Conservation (phyloP, 2,329 filamentous ascomycete genomes). For the Penicillium freii region DNA sequence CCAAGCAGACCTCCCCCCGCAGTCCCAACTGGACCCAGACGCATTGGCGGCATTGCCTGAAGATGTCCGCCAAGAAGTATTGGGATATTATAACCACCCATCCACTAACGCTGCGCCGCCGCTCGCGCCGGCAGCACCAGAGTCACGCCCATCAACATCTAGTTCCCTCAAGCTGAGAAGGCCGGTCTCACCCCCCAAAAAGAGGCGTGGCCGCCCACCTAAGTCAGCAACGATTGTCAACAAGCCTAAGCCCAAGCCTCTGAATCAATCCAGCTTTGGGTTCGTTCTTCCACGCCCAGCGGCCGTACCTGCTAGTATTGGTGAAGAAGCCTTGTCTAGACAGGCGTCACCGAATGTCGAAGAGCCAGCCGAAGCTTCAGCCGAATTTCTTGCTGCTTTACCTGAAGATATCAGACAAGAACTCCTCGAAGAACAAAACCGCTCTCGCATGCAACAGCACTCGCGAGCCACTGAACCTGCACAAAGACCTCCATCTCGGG, state of each 20-base stretch:
- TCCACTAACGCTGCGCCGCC: slow-evolving; percentile 20
- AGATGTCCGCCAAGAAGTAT: slow-evolving; percentile 79
- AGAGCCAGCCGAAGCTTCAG: slow-evolving; percentile 51
- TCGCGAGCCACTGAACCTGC: slow-evolving; percentile 49
- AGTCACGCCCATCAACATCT: slow-evolving; percentile 45
- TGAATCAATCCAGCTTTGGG: slow-evolving; percentile 76
- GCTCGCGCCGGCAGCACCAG: slow-evolving; percentile 43
- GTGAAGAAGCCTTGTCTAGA: slow-evolving; percentile 15
- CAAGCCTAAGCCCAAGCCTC: slow-evolving; percentile 47
- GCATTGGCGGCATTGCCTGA: slow-evolving; percentile 79
- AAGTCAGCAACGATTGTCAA: slow-evolving; percentile 52
- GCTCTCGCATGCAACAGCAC: slow-evolving; percentile 57
- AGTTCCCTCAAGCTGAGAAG: slow-evolving; percentile 39
- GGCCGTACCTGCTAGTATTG: slow-evolving; percentile 11
- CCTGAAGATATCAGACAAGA: slow-evolving; percentile 78
- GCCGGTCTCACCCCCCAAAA: slow-evolving; percentile 65
- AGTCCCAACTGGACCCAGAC: slow-evolving; percentile 80
- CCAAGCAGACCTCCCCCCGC: slow-evolving; percentile 51
- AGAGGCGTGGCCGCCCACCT: slow-evolving; percentile 54
- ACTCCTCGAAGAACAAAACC: slow-evolving; percentile 71
- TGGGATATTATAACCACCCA: slow-evolving; percentile 63
- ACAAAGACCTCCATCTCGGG: slow-evolving; percentile 17
- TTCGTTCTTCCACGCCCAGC: slow-evolving; percentile 53
- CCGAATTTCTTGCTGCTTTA: slow-evolving; percentile 75
- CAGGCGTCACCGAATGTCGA: slow-evolving; percentile 32